Evolutionary conservation across 2,329 filamentous ascomycete genomes (phyloP), one percentile per base, ranked within the genome.

Genomic region (Alternaria panax): DNA sequence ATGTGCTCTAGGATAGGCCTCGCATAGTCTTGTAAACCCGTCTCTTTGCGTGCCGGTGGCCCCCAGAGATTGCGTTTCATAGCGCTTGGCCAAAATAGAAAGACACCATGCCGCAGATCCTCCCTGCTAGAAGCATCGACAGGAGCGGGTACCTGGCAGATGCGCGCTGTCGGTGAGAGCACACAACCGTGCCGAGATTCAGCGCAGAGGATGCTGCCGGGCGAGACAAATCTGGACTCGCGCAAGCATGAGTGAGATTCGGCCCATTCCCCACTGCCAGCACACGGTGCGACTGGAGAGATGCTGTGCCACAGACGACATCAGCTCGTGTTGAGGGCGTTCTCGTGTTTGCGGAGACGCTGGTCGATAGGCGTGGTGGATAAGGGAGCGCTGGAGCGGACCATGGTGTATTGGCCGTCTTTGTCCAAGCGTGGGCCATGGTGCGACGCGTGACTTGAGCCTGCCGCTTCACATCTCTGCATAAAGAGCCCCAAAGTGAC

Each of bases 21-120:
- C 28, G 36, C 50, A 50, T 12, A 7, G 8, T 24, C 11, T 34
- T 25, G 46, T 40, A 25, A 46, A 40, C 18, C 51, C 60, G 38
- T 60, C 58, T 63, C 54, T 59, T 54, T 52, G 59, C 51, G 54
- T 60, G 54, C 54, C 60, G 56, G 48, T 54, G 24, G 62, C 64
- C 58, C 47, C 57, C 50, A 65, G 47, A 68, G 67, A 69, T 69
- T 73, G 69, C 69, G 72, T 74, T 75, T 75, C 73, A 69, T 61
- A 57, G 68, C 70, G 64, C 70, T 68, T 71, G 67, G 68, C 69
- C 69, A 64, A 69, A 74, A 74, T 65, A 71, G 70, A 68, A 60
- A 25, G 32, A 20, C 56, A 60, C 70, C 70, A 60, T 73, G 70
- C 51, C 52, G 73, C 61, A 53, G 74, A 76, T 76, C 73, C 71